Evolutionary conservation across 805 yeast genomes (phyloP).

Genomic region (Cyberlindnera xylosilytica): DNA sequence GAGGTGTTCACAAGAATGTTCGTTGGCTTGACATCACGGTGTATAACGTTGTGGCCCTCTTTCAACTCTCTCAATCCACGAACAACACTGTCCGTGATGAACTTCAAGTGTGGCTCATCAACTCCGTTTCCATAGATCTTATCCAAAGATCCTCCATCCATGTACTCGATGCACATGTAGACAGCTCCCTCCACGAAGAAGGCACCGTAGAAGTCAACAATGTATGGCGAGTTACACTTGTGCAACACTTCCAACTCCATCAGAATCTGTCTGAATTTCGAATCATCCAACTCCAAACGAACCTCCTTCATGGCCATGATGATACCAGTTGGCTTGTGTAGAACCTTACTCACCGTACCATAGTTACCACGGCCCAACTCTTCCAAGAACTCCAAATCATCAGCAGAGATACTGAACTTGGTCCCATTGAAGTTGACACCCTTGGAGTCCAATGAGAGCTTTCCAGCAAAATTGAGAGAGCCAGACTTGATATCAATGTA

Average conservation of each 20-base stretch:
- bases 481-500: constrained; percentile 93
- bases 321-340: constrained; percentile 89
- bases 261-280: constrained; percentile 88
- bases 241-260: constrained; percentile 96
- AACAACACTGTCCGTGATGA: constrained; percentile 75
- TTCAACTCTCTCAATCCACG: constrained; percentile 79
- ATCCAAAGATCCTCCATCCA: constrained; percentile 96
- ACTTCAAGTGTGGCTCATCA: constrained; percentile 77
- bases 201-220: constrained; percentile 96
- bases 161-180: constrained; percentile 95
- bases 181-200: constrained; percentile 97
- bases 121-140: constrained; percentile 73
- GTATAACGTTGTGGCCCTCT: constrained; percentile 89
- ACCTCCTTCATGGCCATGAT: constrained; percentile 98
- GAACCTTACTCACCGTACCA: constrained; percentile 91
- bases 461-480: constrained; percentile 86
- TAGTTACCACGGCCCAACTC: constrained; percentile 96
- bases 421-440: constrained; percentile 93
- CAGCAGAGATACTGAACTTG: constrained; percentile 79
- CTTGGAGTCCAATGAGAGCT: constrained; percentile 84
- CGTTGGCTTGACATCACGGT: constrained; percentile 96
- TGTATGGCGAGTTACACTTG: constrained; percentile 83
- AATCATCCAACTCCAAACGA: constrained; percentile 85
- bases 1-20: constrained; percentile 76
- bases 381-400: constrained; percentile 76